phyloP scores from a whole-genome alignment of 1,139 yeast species.

The Debaryomycetaceae sp. region DNA sequence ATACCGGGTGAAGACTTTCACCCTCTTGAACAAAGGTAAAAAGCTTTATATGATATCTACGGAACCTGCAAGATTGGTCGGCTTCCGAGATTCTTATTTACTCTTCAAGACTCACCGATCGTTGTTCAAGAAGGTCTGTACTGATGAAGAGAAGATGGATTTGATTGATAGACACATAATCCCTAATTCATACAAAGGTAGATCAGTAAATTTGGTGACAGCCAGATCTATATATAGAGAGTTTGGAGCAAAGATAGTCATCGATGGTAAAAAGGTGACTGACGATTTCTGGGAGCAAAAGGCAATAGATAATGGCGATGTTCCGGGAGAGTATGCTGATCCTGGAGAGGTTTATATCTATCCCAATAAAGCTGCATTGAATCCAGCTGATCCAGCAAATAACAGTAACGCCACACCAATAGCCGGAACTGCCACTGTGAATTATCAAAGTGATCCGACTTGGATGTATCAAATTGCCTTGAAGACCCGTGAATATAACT shows the following conservation, averaged over 20 bases:
- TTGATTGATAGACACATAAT: slow-evolving; percentile 77
- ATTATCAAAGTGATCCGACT: slow-evolving; percentile 60
- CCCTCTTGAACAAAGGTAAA: slow-evolving; percentile 69
- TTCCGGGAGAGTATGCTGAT: slow-evolving; percentile 79
- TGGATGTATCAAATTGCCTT: slow-evolving; percentile 88
- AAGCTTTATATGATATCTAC: slow-evolving; percentile 86
- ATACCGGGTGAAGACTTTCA: slow-evolving; percentile 79
- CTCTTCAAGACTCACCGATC: slow-evolving; percentile 80
- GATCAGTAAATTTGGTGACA: slow-evolving; percentile 85
- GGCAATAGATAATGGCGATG: slow-evolving; percentile 67
- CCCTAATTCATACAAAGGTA: slow-evolving; percentile 87
- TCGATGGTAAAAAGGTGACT: slow-evolving; percentile 72
- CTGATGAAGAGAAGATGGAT: slow-evolving; percentile 78
- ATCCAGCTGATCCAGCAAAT: slow-evolving; percentile 14
- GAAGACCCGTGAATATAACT: slow-evolving; percentile 69
- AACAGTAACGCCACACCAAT: slow-evolving; percentile 28
- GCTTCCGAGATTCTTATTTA: slow-evolving; percentile 89
- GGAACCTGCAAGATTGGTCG: slow-evolving; percentile 93
- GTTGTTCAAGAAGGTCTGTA: slow-evolving; percentile 70
- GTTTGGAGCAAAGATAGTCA: slow-evolving; percentile 82
- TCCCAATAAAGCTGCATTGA: slow-evolving; percentile 13
- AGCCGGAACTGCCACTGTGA: slow-evolving; percentile 38
- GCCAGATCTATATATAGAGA: slow-evolving; percentile 89
- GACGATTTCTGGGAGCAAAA: slow-evolving; percentile 89
- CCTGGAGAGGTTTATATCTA: slow-evolving; percentile 50